phyloP scores from a whole-genome alignment of 495 filamentous ascomycete genomes.

The Tuber microsphaerosporum region DNA sequence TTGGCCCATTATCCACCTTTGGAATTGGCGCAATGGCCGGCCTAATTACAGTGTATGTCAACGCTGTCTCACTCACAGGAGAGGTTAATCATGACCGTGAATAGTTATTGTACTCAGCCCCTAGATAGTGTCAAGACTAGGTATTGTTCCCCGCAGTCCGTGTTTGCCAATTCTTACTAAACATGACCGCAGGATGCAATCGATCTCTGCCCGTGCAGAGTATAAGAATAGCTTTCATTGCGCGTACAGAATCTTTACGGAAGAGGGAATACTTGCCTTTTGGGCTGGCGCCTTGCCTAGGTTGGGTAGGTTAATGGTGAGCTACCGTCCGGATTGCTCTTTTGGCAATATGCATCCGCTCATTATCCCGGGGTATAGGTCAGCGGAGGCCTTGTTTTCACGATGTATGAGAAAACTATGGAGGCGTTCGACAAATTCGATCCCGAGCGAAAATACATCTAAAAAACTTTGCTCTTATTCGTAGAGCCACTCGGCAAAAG shows the following conservation, averaged over 20 bases:
- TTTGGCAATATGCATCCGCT: slow-evolving; percentile 3
- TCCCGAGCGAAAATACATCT: slow-evolving; percentile 74
- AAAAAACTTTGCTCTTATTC: slow-evolving; percentile 3
- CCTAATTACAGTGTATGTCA: slow-evolving; percentile 79
- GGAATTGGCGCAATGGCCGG: slow-evolving; percentile 84
- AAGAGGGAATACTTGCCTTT: slow-evolving; percentile 83
- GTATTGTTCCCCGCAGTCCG: slow-evolving; percentile 40
- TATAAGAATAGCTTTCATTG: slow-evolving; percentile 89
- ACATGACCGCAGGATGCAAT: slow-evolving; percentile 69
- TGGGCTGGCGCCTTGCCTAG: slow-evolving; percentile 90
- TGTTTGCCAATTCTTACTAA: slow-evolving; percentile 11
- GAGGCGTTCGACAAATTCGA: slow-evolving; percentile 75
- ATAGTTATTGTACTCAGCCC: slow-evolving; percentile 59
- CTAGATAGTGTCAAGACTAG: slow-evolving; percentile 92
- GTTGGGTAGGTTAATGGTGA: slow-evolving; percentile 64
- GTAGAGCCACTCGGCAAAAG: not conserved
- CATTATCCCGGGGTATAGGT: slow-evolving; percentile 41
- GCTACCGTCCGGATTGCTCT: not conserved
- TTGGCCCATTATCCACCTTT: slow-evolving; percentile 83
- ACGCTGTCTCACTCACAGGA: not conserved
- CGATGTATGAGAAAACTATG: slow-evolving; percentile 98
- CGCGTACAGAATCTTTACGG: slow-evolving; percentile 71
- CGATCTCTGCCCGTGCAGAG: slow-evolving; percentile 70
- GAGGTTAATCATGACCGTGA: slow-evolving; percentile 10
- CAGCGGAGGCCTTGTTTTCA: slow-evolving; percentile 95